Evolutionary conservation across 139 green algal genomes (phyloP), one percentile per base, ranked within the genome.

Genomic region (Coelastrella sp.): DNA sequence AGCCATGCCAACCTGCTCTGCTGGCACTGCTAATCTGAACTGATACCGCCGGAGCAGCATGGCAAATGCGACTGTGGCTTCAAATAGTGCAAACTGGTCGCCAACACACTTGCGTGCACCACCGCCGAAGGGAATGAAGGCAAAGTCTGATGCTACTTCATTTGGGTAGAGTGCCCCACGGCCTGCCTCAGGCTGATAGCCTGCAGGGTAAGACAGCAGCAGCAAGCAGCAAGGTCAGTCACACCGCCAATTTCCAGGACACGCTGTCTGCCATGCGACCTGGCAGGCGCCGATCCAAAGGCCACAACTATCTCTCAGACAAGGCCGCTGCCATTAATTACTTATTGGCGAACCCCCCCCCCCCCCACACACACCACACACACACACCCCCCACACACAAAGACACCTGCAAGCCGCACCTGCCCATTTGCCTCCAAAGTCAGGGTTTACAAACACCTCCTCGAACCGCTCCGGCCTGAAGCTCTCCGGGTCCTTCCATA

Each of bases 81-180:
- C 97, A 56, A 97, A 94, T 81, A 99, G 78, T 0, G 98, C 98
- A 95, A 99, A 99, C 93, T 99, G 98, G 93, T 99, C 98, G 19
- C 98, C 98, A 14, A 99, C 94, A 90, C 98, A 99, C 92, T 99
- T 99, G 80, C 98, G 95, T 6, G 95, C 91, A 17, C 98, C 98
- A 56, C 98, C 98, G 16, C 98, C 98, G 92, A 99, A 99, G 14
- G 98, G 98, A 2, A 99, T 93, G 95, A 98, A 99, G 0, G 97
- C 98, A 96, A 99, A 99, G 93, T 99, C 97, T 19, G 97, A 96
- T 4, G 95, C 90, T 1, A 98, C 93, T 93, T 99, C 98, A 89
- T 99, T 99, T 57, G 98, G 98, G 93, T 99, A 99, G 20, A 99
- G 92, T 20, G 93, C 91, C 64, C 91, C 90, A 16, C 94, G 94